These are phyloP conservation scores for Capsicum rhomboideum DNA, from an alignment of 257 asterid species.

Conservation along the genomic window DNA sequence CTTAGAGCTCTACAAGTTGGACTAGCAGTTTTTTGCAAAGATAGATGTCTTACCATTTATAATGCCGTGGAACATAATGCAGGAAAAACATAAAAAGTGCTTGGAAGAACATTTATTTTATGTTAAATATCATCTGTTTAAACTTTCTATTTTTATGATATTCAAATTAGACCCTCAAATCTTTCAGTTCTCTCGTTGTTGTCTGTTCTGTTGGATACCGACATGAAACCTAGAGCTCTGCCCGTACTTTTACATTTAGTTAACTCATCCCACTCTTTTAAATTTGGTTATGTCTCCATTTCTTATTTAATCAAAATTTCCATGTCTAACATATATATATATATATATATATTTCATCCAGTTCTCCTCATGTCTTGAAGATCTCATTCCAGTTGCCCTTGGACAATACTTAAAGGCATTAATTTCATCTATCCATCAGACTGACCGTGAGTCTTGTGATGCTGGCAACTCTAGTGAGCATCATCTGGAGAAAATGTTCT, in stretches of 20 bases:
- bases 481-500: conserved; percentile 79
- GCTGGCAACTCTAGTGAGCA: conserved; percentile 40
- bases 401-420: conserved; percentile 84
- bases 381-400: conserved; percentile 82
- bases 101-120: neutral
- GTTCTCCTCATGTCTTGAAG: conserved; percentile 97
- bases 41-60: neutral
- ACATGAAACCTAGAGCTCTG: neutral
- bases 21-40: neutral
- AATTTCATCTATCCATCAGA: conserved; percentile 38
- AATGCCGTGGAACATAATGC: neutral
- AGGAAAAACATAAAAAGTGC: neutral
- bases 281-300: neutral
- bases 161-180: neutral
- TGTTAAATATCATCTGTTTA: neutral
- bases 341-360: conserved; percentile 24
- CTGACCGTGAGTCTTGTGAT: conserved; percentile 27
- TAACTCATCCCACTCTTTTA: neutral
- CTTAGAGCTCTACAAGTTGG: neutral
- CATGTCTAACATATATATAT: neutral
- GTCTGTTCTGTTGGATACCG: neutral
- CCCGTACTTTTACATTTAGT: neutral
- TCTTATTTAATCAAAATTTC: neutral
- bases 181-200: neutral
- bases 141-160: neutral